Evolutionary conservation across 2,329 filamentous ascomycete genomes (phyloP).

Genomic region (Diaporthe helianthi): DNA sequence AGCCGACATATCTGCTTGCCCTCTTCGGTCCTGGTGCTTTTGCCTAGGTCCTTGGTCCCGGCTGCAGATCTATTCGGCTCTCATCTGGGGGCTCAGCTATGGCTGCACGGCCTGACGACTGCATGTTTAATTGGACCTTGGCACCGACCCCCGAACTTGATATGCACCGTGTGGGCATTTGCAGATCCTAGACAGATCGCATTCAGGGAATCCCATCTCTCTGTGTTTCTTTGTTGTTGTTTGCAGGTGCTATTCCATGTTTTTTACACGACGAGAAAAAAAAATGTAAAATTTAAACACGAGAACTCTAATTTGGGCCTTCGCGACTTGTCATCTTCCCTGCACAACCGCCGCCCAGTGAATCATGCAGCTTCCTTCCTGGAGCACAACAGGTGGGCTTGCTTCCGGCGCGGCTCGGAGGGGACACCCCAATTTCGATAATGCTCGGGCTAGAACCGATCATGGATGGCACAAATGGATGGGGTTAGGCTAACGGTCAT

Average conservation of each 20-base stretch:
- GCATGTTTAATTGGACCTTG: conserved; percentile 27
- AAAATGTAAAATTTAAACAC: neutral
- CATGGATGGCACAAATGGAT: conserved; percentile 26
- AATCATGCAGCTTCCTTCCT: conserved; percentile 5
- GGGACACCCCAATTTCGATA: conserved; percentile 14
- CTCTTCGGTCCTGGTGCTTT: conserved; percentile 10
- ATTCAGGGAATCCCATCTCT: neutral
- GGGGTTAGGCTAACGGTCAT: conserved; percentile 14
- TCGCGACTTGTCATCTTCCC: conserved; percentile 18
- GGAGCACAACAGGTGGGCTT: conserved; percentile 5
- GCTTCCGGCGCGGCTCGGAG: conserved; percentile 6
- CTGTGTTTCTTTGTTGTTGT: neutral
- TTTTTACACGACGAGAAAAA: neutral
- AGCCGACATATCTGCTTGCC: conserved; percentile 8
- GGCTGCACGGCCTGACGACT: conserved; percentile 14
- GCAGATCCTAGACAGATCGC: conserved; percentile 23
- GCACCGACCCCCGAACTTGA: neutral
- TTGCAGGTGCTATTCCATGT: neutral
- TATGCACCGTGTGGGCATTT: neutral
- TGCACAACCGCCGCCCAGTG: conserved; percentile 11
- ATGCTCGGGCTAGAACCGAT: conserved; percentile 6
- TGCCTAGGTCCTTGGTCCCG: neutral
- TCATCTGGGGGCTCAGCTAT: neutral
- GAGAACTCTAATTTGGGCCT: conserved; percentile 19
- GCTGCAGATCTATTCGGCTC: conserved; percentile 8